Percentiles rank a stretch among this genome's conserved stretches.
These are phyloP conservation scores for Kregervanrija fluxuum DNA, from an alignment of 805 yeast genomes.

Conservation along the genomic window DNA sequence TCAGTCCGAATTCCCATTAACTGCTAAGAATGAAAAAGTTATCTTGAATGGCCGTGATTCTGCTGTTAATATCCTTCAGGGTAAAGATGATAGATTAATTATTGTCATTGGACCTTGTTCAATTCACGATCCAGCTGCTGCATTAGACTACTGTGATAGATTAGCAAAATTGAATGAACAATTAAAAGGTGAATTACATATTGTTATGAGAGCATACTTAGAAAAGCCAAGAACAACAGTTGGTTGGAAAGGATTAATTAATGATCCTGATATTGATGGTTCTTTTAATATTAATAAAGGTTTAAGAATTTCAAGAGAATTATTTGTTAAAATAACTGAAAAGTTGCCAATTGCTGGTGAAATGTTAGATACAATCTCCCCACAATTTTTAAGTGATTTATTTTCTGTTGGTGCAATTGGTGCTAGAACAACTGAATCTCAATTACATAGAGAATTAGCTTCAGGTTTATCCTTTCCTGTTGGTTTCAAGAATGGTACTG, in stretches of 20 bases:
- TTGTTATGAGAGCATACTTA: constrained; percentile 95
- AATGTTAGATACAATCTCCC: constrained; percentile 96
- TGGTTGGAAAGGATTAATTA: constrained; percentile 98
- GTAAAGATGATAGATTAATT: constrained; percentile 79
- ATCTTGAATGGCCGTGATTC: constrained; percentile 73
- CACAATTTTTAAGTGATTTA: constrained; percentile 88
- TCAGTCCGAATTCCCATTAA: constrained; percentile 76
- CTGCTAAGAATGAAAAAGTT: constrained; percentile 48
- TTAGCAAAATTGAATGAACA: constrained; percentile 52
- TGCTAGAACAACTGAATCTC: constrained; percentile 98
- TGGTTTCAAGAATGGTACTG: constrained; percentile 98
- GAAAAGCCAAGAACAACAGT: constrained; percentile 98
- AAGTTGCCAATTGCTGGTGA: constrained; percentile 91
- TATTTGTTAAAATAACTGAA: constrained; percentile 78
- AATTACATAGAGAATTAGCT: constrained; percentile 93
- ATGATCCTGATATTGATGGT: constrained; percentile 94
- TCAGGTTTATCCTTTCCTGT: constrained; percentile 97
- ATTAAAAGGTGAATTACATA: constrained; percentile 66
- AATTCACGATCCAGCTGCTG: constrained; percentile 89
- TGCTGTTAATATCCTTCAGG: constrained; percentile 65
- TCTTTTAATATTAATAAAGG: constrained; percentile 94
- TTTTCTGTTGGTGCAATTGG: constrained; percentile 97
- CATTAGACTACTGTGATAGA: constrained; percentile 75
- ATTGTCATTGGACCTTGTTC: constrained; percentile 97
- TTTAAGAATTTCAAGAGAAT: constrained; percentile 75